Evolutionary conservation across 179 eudicot species (phyloP).

Genomic region (Monotropa hypopitys): DNA sequence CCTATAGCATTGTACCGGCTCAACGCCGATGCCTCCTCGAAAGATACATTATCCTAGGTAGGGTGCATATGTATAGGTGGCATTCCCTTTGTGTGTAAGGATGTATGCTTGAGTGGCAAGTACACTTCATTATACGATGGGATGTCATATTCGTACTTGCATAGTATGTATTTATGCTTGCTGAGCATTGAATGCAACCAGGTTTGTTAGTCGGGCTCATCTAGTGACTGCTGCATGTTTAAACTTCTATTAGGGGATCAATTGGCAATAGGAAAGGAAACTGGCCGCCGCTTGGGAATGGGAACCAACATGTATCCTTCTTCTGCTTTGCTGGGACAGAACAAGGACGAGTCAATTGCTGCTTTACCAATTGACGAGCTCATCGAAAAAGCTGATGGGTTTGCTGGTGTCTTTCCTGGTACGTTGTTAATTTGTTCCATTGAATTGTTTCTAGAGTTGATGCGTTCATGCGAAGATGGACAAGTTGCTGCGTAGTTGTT

Average conservation of each 20-base stretch:
- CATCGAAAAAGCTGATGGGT: constrained; percentile 87
- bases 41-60: background rate
- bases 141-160: background rate
- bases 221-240: constrained; percentile 8
- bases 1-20: background rate
- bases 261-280: constrained; percentile 88
- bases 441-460: background rate
- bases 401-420: constrained; percentile 98
- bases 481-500: background rate
- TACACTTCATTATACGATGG: background rate
- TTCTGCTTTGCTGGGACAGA: constrained; percentile 74
- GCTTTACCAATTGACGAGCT: constrained; percentile 81
- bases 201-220: background rate
- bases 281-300: constrained; percentile 94
- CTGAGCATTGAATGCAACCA: background rate
- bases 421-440: constrained; percentile 10
- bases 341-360: constrained; percentile 81
- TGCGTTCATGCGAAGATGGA: background rate
- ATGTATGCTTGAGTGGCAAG: background rate
- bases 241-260: constrained; percentile 57
- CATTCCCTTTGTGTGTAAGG: background rate
- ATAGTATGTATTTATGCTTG: background rate
- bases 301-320: constrained; percentile 99
- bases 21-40: background rate
- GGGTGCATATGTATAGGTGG: background rate